Evolutionary conservation across 2,329 filamentous ascomycete species (phyloP), one percentile per base, ranked within the genome.

Genomic region (Aspergillus latus): DNA sequence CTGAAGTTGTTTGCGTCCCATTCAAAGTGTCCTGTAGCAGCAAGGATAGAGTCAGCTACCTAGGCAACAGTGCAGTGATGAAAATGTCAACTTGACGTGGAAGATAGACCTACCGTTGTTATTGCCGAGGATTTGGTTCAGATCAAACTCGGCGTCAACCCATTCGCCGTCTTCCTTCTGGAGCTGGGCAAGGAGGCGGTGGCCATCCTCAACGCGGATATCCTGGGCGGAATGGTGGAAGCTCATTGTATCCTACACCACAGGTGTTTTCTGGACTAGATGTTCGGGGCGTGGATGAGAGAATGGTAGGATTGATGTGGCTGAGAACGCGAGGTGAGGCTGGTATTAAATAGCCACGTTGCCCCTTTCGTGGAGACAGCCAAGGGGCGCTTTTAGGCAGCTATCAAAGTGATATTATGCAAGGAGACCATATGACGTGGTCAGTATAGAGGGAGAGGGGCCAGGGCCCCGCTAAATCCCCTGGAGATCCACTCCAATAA

Each of bases 141-240:
- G 59, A 40, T 65, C 55, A 21, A 65, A 56, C 2, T 4, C 5
- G 2, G 62, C 42, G 1, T 60, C 45, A 1, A 26, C 32, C 3
- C 47, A n/a, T 1, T 61, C 51, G 6, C 57, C 63, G 3, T 56
- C 30, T 3, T 32, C 48, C 5, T 47, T 28, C 11, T n/a, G 15
- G 15, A 65, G 61, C 2, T 37, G 10, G n/a, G 60, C 63, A 13
- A 49, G 2, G 36, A 65, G 56, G 47, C 44, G 11, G 30, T 60
- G 55, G 43, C 40, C 34, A 13, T 59, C 58, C 30, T 58, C 49
- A n/a, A 65, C 32, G 5, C 48, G 10, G 51, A 64, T 61, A 29
- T 59, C 34, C n/a, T 56, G 43, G 6, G 63, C 63, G 47, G 16
- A 56, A 6, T 37, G 13, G 42, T 65, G 62, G 59, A 65, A 65